A percentile compares a stretch with the other conserved stretches of the same genome.
These are phyloP conservation scores for Brettanomyces custersianus DNA, from an alignment of 805 yeast genomes.

Conservation along the genomic window DNA sequence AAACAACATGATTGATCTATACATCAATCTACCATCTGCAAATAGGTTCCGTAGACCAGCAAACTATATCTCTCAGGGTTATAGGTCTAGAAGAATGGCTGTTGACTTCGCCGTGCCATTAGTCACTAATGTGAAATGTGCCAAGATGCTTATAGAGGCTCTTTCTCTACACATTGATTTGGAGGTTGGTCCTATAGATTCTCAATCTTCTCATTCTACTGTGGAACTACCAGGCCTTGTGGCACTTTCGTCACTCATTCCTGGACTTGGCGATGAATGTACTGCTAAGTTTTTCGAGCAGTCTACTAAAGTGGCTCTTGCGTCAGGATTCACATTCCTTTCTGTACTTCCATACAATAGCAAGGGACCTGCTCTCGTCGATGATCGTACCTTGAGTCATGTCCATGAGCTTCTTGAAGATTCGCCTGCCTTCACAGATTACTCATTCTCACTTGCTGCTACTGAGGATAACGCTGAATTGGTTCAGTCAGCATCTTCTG, in stretches of 20 bases:
- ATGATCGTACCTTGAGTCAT: constrained; percentile 52
- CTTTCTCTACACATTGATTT: constrained; percentile 59
- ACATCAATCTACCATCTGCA: constrained; percentile 93
- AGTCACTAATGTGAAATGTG: constrained; percentile 96
- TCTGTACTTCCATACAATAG: constrained; percentile 68
- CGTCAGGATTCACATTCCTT: constrained; percentile 83
- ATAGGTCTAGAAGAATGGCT: constrained; percentile 98
- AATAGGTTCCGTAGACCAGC: constrained; percentile 99
- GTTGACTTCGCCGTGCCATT: constrained; percentile 97
- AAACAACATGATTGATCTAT: constrained; percentile 89
- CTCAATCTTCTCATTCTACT: constrained; percentile 84
- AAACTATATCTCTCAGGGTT: constrained; percentile 93
- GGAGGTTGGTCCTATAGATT: constrained; percentile 68
- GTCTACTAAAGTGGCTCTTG: constrained; percentile 61
- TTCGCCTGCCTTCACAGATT: constrained; percentile 70
- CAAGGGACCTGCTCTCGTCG: constrained; percentile 55
- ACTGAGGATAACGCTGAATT: constrained; percentile 57
- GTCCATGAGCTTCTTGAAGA: constrained; percentile 49
- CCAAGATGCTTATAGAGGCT: constrained; percentile 94
- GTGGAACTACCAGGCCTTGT: constrained; percentile 80
- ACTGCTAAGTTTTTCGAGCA: constrained; percentile 48
- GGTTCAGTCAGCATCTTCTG: constrained; percentile 50
- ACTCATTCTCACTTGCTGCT: constrained; percentile 75
- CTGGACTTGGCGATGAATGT: constrained; percentile 43
- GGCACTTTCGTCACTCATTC: constrained; percentile 71